Percentiles rank a stretch among this genome's conserved stretches.
These are phyloP conservation scores for Aspergillus cejpii DNA, from an alignment of 2,329 filamentous ascomycete species.

Conservation along the genomic window DNA sequence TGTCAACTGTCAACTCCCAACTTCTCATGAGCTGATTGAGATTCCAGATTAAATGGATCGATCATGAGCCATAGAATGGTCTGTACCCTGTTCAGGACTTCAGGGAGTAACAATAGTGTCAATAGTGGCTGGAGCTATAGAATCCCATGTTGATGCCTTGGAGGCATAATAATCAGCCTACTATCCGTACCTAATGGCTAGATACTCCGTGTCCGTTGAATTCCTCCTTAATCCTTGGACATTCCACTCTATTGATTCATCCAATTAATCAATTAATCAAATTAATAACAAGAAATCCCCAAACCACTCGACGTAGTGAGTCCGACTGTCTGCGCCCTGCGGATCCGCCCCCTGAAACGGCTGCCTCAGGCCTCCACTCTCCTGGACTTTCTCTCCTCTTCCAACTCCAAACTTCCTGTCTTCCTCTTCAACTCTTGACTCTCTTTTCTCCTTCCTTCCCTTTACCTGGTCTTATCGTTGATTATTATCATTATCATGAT, in stretches of 20 bases:
- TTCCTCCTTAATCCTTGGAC: too few species aligned
- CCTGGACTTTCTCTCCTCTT: not conserved
- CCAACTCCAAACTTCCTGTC: conserved; percentile 4
- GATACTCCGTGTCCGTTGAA: too few species aligned
- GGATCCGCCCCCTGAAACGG: conserved; percentile 18
- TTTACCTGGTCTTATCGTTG: not conserved
- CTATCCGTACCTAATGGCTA: too few species aligned
- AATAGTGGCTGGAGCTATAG: not conserved
- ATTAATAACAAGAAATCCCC: not conserved
- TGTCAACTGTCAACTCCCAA: too few species aligned
- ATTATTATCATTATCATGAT: not conserved
- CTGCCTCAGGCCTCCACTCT: conserved; percentile 6
- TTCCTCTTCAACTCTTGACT: conserved; percentile 7
- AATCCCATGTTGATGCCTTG: conserved; percentile 9
- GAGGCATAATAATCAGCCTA: conserved; percentile 9
- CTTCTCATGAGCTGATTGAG: too few species aligned
- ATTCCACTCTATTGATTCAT: too few species aligned
- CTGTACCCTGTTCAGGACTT: too few species aligned
- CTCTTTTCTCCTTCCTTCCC: conserved; percentile 1
- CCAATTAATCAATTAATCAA: not conserved
- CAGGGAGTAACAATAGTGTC: not conserved
- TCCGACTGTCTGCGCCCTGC: too few species aligned
- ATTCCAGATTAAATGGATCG: too few species aligned
- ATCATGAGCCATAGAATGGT: too few species aligned
- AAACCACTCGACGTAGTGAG: too few species aligned